These are phyloP conservation scores for Phylloporus sp. DNA, from an alignment of 768 basidiomycete genomes.

Conservation along the genomic window DNA sequence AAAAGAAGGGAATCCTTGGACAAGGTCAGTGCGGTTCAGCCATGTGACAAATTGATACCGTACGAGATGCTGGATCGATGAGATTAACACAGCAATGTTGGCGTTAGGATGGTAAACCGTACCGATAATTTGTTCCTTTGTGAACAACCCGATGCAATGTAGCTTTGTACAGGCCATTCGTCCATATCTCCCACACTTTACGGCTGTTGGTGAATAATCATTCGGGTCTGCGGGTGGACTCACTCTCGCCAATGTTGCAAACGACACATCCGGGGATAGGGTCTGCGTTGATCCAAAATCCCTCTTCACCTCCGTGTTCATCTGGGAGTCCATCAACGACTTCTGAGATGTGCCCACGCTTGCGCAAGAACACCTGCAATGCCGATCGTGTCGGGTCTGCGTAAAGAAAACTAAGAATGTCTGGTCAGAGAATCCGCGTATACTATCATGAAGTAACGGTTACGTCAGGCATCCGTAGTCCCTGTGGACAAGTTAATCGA, in stretches of 20 bases:
- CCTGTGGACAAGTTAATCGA: conserved; percentile 33
- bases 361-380: conserved; percentile 70
- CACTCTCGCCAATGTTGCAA: conserved; percentile 90
- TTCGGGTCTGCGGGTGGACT: conserved; percentile 23
- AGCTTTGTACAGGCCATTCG: conserved; percentile 78
- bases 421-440: conserved; percentile 6
- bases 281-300: conserved; percentile 79
- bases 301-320: conserved; percentile 53
- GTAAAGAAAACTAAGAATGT: conserved; percentile 61
- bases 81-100: conserved; percentile 6
- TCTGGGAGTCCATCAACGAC: conserved; percentile 36
- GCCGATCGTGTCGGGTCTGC: conserved; percentile 78
- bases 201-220: not conserved
- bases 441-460: conserved; percentile 15
- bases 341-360: conserved; percentile 31
- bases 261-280: conserved; percentile 81
- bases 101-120: conserved; percentile 4
- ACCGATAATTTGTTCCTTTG: conserved; percentile 61
- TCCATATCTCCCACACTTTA: conserved; percentile 91
- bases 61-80: conserved; percentile 58
- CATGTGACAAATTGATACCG: conserved; percentile 22
- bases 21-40: conserved; percentile 3
- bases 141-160: conserved; percentile 91
- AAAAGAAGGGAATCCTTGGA: conserved; percentile 84
- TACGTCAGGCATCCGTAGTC: conserved; percentile 92